Evolutionary conservation across 257 asterid species (phyloP).

Genomic region (Paraleonurus japonicus): DNA sequence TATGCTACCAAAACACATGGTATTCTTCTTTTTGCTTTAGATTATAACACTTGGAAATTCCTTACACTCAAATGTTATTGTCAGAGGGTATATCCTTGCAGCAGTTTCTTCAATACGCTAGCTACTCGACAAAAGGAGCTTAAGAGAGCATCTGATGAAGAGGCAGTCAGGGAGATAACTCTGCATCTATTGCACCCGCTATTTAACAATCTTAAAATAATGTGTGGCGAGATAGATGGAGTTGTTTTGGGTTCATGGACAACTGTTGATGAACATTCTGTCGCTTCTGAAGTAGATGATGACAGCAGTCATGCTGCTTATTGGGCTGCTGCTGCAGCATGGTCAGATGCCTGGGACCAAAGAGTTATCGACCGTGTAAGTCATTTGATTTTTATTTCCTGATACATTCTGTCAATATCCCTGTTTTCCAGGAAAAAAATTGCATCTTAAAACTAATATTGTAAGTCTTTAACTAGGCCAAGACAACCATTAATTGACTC

Average conservation of each 20-base stretch:
- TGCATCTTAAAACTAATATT: conserved; percentile 14
- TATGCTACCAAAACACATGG: background rate
- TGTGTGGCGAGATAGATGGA: conserved; percentile 95
- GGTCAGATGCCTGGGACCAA: conserved; percentile 99
- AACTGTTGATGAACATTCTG: conserved; percentile 51
- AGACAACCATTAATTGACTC: conserved; percentile 9
- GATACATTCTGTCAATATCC: conserved; percentile 8
- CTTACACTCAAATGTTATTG: conserved; percentile 47
- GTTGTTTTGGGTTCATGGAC: conserved; percentile 89
- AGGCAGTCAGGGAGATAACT: conserved; percentile 40
- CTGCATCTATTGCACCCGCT: conserved; percentile 60
- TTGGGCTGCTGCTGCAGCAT: conserved; percentile 92
- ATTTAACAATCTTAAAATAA: conserved; percentile 42
- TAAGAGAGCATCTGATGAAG: conserved; percentile 43
- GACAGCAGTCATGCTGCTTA: conserved; percentile 76
- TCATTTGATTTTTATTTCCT: conserved; percentile 20
- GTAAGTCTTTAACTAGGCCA: background rate
- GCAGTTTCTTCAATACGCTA: conserved; percentile 70
- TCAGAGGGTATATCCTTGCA: conserved; percentile 95
- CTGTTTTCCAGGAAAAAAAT: background rate
- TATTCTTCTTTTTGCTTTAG: conserved; percentile 10
- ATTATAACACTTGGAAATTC: conserved; percentile 23
- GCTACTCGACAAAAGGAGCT: conserved; percentile 51
- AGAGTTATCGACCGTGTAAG: conserved; percentile 87
- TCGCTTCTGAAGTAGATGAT: conserved; percentile 63